Evolutionary conservation across 805 yeast genomes (phyloP), one percentile per base, ranked within the genome.

Genomic region (Yueomyces sp.): DNA sequence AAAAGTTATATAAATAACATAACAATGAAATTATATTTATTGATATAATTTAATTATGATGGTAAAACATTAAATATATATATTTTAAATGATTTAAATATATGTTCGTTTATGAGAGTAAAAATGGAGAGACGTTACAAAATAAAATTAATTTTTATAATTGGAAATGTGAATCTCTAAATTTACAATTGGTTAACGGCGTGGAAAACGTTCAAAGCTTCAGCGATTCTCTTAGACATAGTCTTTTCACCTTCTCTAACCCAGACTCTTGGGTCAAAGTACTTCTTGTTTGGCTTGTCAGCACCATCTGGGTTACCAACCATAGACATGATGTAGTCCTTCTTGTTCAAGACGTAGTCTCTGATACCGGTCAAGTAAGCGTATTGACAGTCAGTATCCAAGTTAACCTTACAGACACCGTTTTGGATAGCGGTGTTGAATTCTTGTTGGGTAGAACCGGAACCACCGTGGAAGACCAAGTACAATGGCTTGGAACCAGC

Each of bases 171-270:
- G 19, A 19, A 30, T 30, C 9, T 6, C 6, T 9, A 34, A 11
- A 11, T 19, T 60, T 72, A 76, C 54, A 81, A 64, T 66, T 74
- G 78, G 66, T 67, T 68, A 63, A 74, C 70, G 57, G 94, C 74
- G 75, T 81, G 87, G 95, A 92, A 92, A 65, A 85, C 73, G 42
- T 69, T 73, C 66, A 92, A 75, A 61, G 94, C 94, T 67, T 79
- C 81, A 49, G 83, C 56, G 62, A 92, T 75, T 81, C 96, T 85
- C 56, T 68, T 71, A 55, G 79, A 56, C 96, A 92, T 90, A 65
- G 96, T 87, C 87, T 87, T 87, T 79, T 92, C 98, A 78, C 98
- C 97, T 75, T 90, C 97, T 79, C 97, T 88, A 56, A 92, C 96
- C 98, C 98, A 92, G 71, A 88, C 97, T 81, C 98, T 90, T 74